Conservation (phyloP, 352 stramenopile species). For the Phytophthora fragariae region DNA sequence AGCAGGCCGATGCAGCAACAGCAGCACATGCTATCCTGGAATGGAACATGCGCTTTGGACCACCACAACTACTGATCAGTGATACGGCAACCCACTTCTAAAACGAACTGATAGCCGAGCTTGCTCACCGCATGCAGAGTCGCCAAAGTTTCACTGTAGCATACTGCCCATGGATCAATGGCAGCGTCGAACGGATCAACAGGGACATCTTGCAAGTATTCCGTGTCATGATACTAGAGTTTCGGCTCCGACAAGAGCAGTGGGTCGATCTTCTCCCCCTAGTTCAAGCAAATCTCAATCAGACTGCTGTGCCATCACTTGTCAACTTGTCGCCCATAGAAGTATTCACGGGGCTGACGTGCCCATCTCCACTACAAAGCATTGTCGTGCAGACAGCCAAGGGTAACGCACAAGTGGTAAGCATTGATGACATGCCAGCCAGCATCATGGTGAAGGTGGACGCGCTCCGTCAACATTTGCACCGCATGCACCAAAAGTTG, state of each 20-base stretch:
- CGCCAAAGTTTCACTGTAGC: slow-evolving; percentile 6
- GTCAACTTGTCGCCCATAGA: background rate
- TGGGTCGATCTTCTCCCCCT: slow-evolving; percentile 4
- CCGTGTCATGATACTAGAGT: slow-evolving; percentile 15
- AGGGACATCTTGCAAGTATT: slow-evolving; percentile 43
- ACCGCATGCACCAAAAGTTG: slow-evolving; percentile 5
- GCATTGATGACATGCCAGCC: background rate
- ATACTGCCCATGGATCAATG: slow-evolving; percentile 46
- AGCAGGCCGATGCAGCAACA: background rate
- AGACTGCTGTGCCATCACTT: slow-evolving; percentile 4
- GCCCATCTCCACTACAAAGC: slow-evolving; percentile 1
- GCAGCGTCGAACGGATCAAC: slow-evolving; percentile 40
- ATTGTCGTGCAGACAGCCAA: slow-evolving; percentile 9
- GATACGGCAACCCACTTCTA: slow-evolving; percentile 2
- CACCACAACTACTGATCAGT: slow-evolving; percentile 4
- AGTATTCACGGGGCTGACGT: slow-evolving; percentile 11
- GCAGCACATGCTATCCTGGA: background rate
- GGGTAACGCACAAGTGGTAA: background rate
- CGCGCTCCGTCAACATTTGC: background rate
- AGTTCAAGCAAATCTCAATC: slow-evolving; percentile 8
- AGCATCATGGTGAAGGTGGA: background rate
- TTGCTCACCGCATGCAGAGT: background rate
- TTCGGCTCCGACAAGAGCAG: slow-evolving; percentile 1
- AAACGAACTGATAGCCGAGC: background rate
- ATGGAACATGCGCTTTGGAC: background rate